These are phyloP conservation scores for Petrea volubilis DNA, from an alignment of 257 asterid genomes.

Conservation along the genomic window DNA sequence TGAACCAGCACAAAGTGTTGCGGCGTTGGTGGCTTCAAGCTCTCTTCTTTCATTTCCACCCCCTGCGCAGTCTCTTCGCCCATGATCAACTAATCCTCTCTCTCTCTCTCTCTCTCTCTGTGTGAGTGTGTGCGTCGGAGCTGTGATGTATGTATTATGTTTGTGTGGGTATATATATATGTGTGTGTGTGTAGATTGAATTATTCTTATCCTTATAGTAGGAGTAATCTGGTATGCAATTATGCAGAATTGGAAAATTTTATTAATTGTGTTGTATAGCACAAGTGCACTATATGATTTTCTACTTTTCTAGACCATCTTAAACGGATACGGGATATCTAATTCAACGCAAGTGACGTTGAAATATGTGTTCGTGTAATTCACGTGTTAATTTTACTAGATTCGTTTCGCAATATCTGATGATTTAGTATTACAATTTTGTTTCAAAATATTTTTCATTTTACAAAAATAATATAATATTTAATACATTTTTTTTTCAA, in stretches of 20 bases:
- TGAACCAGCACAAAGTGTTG: constrained; percentile 80
- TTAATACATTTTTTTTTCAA: no score
- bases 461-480: no score
- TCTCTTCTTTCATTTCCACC: background rate
- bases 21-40: background rate
- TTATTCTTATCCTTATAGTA: constrained; percentile 10
- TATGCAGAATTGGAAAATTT: background rate
- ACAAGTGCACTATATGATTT: no score
- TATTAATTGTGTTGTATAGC: no score
- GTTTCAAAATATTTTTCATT: no score
- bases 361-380: no score
- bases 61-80: constrained; percentile 21
- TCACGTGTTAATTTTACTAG: no score
- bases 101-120: background rate
- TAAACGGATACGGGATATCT: no score
- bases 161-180: background rate
- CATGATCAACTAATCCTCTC: constrained; percentile 14
- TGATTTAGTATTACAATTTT: no score
- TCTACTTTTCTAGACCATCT: no score
- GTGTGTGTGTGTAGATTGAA: background rate
- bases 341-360: no score
- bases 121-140: background rate
- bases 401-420: no score
- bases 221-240: constrained; percentile 15
- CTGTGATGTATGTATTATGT: background rate